Evolutionary conservation across 805 yeast species (phyloP), one percentile per base, ranked within the genome.

Genomic region (Phaffomyces antillensis): DNA sequence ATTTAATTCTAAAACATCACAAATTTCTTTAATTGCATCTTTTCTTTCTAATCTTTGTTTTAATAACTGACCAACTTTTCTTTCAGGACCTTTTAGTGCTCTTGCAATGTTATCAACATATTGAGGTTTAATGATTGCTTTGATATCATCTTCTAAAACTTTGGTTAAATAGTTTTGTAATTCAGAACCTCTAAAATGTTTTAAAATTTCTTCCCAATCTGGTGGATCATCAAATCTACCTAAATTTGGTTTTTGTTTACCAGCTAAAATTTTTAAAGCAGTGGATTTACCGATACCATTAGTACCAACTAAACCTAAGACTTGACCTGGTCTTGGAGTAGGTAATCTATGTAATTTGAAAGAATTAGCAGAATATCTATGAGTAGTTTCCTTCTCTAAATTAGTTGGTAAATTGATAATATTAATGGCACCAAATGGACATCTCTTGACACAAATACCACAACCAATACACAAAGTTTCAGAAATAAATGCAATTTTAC

Each of bases 241-340:
- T 65, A 93, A 72, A 63, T 93, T 93, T 55, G 99, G 99, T 68
- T 89, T 93, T 67, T 90, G 95, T 68, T 91, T 93, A 62, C 98
- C 99, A 16, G 97, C 95, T 55, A 93, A 77, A 61, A 93, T 90
- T 71, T 93, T 93, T 63, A 93, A 76, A 9, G 99, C 99, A 17
- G 99, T 93, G 12, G 96, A 86, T 65, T 93, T 93, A 60, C 99
- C 99, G 62, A 93, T 93, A 89, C 99, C 99, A 73, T 93, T 93
- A 49, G 97, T 87, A 60, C 99, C 99, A 42, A 93, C 99, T 55
- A 93, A 77, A 55, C 99, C 99, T 53, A 93, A 75, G 28, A 93
- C 99, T 71, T 93, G 99, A 49, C 98, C 98, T 3, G 99, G 98
- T 70, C 99, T 86, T 52, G 99, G 99, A 46, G 96, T 90, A 24